Conservation (phyloP, 2,329 filamentous ascomycete genomes). For the Ceratocystis colombiana region DNA sequence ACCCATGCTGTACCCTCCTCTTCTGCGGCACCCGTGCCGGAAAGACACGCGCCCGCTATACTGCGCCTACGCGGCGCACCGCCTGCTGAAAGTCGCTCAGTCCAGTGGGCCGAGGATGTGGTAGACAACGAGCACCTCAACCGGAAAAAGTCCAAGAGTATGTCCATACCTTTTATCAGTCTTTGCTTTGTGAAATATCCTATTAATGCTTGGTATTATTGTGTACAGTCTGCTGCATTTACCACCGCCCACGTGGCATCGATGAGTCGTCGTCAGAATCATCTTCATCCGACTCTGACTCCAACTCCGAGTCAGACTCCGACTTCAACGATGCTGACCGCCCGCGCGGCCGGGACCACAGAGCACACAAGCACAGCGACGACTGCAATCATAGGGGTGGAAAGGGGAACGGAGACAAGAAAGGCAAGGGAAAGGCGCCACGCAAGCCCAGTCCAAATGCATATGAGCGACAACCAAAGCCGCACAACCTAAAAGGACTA, state of each 20-base stretch:
- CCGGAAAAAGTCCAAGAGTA: slow-evolving; percentile 89
- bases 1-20: slow-evolving; percentile 6
- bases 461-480: slow-evolving; percentile 58
- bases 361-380: slow-evolving; percentile 3
- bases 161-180: slow-evolving; percentile 25
- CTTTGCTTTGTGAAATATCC: not conserved
- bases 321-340: slow-evolving; percentile 31
- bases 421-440: slow-evolving; percentile 35
- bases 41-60: slow-evolving; percentile 30
- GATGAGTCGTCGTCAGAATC: slow-evolving; percentile 65
- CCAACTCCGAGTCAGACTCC: slow-evolving; percentile 30
- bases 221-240: slow-evolving; percentile 87
- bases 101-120: slow-evolving; percentile 88
- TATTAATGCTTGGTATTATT: not conserved
- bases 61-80: slow-evolving; percentile 45
- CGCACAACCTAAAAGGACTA: slow-evolving; percentile 13
- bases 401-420: slow-evolving; percentile 32
- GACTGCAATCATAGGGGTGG: slow-evolving; percentile 29
- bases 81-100: slow-evolving; percentile 45
- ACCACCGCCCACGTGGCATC: slow-evolving; percentile 71
- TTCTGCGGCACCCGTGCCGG: not conserved
- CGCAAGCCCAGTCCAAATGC: slow-evolving; percentile 62
- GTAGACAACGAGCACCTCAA: slow-evolving; percentile 93
- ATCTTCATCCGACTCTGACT: slow-evolving; percentile 41
- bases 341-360: slow-evolving; percentile 27